Evolutionary conservation across 2,329 filamentous ascomycete genomes (phyloP).

Genomic region (Sporothrix pallida): DNA sequence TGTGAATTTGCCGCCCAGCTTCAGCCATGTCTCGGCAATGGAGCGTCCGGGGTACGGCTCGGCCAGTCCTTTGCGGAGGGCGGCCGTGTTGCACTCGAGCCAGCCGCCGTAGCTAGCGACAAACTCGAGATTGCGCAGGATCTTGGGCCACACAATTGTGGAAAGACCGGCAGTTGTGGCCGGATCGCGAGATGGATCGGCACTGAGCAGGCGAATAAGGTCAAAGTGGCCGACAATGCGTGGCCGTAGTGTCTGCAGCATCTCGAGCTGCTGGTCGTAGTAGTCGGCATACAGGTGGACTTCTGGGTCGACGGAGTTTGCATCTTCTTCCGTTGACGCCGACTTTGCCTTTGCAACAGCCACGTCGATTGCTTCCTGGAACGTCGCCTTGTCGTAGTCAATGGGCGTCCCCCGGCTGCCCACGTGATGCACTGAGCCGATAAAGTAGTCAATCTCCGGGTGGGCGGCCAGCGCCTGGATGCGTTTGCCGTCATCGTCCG

Average conservation of each 20-base stretch:
- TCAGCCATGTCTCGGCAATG: slow-evolving; percentile 78
- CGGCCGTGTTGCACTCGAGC: slow-evolving; percentile 88
- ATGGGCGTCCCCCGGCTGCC: slow-evolving; percentile 80
- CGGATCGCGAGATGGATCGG: slow-evolving; percentile 68
- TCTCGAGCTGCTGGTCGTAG: slow-evolving; percentile 84
- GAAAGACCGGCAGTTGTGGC: slow-evolving; percentile 41
- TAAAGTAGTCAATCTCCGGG: slow-evolving; percentile 73
- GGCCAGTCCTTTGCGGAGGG: slow-evolving; percentile 82
- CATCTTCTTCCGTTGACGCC: background rate
- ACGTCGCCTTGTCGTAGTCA: slow-evolving; percentile 77
- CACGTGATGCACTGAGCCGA: slow-evolving; percentile 92
- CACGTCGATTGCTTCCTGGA: slow-evolving; percentile 60
- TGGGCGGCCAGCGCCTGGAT: slow-evolving; percentile 65
- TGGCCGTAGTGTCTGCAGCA: slow-evolving; percentile 75
- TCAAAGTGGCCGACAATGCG: slow-evolving; percentile 93
- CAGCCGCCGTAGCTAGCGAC: slow-evolving; percentile 77
- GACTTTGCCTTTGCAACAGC: slow-evolving; percentile 56
- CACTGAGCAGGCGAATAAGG: slow-evolving; percentile 80
- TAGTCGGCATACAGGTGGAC: slow-evolving; percentile 80
- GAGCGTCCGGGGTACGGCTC: slow-evolving; percentile 86
- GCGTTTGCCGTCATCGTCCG: slow-evolving; percentile 62
- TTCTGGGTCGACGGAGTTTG: slow-evolving; percentile 57
- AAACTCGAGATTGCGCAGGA: slow-evolving; percentile 74
- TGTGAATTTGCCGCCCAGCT: slow-evolving; percentile 79
- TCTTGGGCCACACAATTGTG: slow-evolving; percentile 70